Percentiles rank a stretch among this genome's conserved stretches.
Evolutionary conservation across 2,329 filamentous ascomycete genomes (phyloP).

Genomic region (Camillea tinctor): DNA sequence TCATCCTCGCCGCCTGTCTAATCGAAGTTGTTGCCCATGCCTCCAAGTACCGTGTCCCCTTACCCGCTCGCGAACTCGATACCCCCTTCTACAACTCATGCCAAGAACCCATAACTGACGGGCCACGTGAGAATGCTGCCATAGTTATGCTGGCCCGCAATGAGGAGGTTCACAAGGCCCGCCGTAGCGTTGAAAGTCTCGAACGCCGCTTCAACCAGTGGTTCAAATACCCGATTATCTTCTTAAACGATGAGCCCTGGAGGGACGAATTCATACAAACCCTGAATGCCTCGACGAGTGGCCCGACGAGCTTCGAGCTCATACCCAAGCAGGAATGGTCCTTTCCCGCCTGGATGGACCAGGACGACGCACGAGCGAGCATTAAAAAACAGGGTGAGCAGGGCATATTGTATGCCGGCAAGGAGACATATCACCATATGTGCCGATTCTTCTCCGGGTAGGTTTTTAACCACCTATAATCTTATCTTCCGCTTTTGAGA

Average conservation of each 20-base stretch:
- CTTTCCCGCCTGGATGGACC: conserved; percentile 38
- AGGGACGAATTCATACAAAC: conserved; percentile 34
- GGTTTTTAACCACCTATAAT: conserved; percentile 6
- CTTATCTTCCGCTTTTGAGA: background rate
- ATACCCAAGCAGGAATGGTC: conserved; percentile 41
- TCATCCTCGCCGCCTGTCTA: conserved; percentile 22
- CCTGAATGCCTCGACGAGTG: conserved; percentile 32
- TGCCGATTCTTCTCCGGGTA: conserved; percentile 45
- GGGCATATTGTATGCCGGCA: conserved; percentile 39
- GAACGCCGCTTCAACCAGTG: conserved; percentile 46
- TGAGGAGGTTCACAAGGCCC: conserved; percentile 39
- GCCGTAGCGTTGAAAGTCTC: conserved; percentile 40
- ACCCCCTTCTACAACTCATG: conserved; percentile 27
- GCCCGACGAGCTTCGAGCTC: conserved; percentile 40
- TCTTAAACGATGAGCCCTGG: conserved; percentile 47
- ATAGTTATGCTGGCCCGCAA: conserved; percentile 49
- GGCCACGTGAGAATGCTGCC: conserved; percentile 42
- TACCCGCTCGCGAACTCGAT: conserved; percentile 26
- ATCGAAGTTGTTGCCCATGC: conserved; percentile 24
- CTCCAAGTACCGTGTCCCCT: conserved; percentile 23
- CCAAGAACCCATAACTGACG: conserved; percentile 23
- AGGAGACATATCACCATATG: conserved; percentile 43
- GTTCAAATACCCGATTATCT: conserved; percentile 47
- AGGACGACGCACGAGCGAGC: conserved; percentile 29
- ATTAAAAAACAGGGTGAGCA: conserved; percentile 35